These are phyloP conservation scores for Moricandia arvensis DNA, from an alignment of 345 rosid genomes.

Conservation along the genomic window DNA sequence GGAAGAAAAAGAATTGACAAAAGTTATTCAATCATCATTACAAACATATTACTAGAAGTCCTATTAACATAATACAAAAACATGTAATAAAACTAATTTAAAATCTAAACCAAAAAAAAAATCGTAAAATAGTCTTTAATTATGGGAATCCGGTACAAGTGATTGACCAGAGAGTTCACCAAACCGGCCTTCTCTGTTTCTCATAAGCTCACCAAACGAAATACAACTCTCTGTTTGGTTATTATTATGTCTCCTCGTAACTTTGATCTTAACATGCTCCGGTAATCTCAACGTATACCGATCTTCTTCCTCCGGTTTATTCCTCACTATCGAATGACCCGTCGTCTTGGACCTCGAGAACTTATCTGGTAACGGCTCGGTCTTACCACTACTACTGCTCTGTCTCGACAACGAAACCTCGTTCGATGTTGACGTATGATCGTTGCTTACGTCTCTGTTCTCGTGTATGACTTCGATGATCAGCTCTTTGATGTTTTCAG, in stretches of 20 bases:
- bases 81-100: background rate
- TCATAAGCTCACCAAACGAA: conserved; percentile 51
- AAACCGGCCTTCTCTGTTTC: conserved; percentile 30
- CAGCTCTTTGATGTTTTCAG: conserved; percentile 36
- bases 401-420: conserved; percentile 11
- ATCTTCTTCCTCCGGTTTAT: conserved; percentile 44
- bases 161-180: conserved; percentile 40
- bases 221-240: conserved; percentile 55
- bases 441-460: conserved; percentile 3
- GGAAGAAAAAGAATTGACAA: background rate
- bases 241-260: conserved; percentile 36
- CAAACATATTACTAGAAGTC: background rate
- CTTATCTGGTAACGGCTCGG: conserved; percentile 30
- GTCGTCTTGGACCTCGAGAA: conserved; percentile 69
- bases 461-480: conserved; percentile 50
- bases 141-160: conserved; percentile 25
- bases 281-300: conserved; percentile 55
- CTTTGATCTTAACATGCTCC: conserved; percentile 39
- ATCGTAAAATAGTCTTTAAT: background rate
- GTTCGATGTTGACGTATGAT: conserved; percentile 5
- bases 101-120: background rate
- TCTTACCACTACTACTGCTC: conserved; percentile 18
- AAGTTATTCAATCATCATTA: background rate
- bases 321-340: conserved; percentile 61
- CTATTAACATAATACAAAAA: background rate